Base-by-base conservation (phyloP, 371 early-diverging fungal genomes). In the Capillidium heterosporum region DNA sequence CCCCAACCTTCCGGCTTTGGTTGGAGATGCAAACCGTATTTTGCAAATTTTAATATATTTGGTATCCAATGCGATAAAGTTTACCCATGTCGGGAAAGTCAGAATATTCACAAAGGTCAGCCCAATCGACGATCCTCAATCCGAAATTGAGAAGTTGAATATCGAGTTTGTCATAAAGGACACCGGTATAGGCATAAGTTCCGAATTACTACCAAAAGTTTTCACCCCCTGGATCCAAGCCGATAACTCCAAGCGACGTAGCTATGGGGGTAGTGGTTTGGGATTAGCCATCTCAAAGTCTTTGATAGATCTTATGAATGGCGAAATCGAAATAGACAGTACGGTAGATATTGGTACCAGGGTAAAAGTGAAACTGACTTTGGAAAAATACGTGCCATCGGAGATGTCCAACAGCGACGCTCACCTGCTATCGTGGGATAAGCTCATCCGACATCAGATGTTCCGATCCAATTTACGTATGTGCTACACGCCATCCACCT, bases 61-160 rank as follows among this genome's bases (percentile, higher is more conserved):
- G n/a, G 81, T 84, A 24, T 84, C 84, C 44, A 85, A 90, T 60
- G 85, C 91, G n/a, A 74, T 90, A 60, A 87, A 88, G 65, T 88
- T 88, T 56, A 87, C 88, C 19, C 76, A 76, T 0, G 67, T 75
- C 44, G 90, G 87, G 28, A 72, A 71, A 32, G 76, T 85, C 3
- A 31, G 4, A 4, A 27, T 49, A 19, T 13, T 10, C 4, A 28
- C 31, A 13, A 31, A 49, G 49, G 23, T 13, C 28, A 24, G 7
- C 23, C 19, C 7, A 7, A n/a, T 49, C 23, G 26, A 15, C 19
- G 15, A 24, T 27, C n/a, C n/a, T n/a, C n/a, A n/a, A n/a, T n/a
- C n/a, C n/a, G 13, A 4, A 7, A 7, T 35, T 7, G 52, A 51
- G 8, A 51, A 13, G 4, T 7, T 51, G 27, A 4, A 13, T 26